Evolutionary conservation across 305 asterid species (phyloP).

Genomic region (Fraxinus albicans): DNA sequence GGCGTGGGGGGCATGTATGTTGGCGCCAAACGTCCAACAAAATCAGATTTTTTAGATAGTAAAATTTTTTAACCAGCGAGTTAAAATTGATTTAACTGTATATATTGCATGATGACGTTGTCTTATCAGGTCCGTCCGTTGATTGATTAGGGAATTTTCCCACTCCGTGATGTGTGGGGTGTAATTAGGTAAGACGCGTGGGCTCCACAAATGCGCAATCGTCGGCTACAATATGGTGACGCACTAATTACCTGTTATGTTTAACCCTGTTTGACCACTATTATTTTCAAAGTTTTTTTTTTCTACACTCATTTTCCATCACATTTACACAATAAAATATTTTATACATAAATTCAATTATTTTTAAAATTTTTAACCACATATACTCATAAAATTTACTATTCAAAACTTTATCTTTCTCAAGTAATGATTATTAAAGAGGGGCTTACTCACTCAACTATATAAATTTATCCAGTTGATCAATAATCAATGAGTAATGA

Average conservation of each 20-base stretch:
- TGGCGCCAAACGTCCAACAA: not conserved
- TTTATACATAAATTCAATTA: no score
- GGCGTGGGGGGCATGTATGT: not conserved
- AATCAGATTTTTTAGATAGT: not conserved
- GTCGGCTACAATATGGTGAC: constrained; percentile 2
- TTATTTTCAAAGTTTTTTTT: no score
- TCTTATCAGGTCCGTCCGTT: not conserved
- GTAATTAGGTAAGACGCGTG: not conserved
- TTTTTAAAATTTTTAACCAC: no score
- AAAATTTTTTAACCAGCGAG: not conserved
- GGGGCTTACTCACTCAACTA: no score
- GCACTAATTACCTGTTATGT: constrained; percentile 6
- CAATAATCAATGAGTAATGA: no score
- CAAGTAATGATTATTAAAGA: no score
- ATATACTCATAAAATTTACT: no score
- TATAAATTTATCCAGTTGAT: not conserved
- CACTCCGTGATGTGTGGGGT: not conserved
- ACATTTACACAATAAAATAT: no score
- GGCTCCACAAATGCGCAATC: not conserved
- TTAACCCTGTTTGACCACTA: no score
- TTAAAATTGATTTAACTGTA: not conserved
- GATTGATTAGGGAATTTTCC: not conserved
- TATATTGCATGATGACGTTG: not conserved
- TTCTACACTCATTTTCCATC: no score
- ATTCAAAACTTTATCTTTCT: no score